Evolutionary conservation across 352 stramenopile genomes (phyloP).

Genomic region (Halophytophthora polymorphica): DNA sequence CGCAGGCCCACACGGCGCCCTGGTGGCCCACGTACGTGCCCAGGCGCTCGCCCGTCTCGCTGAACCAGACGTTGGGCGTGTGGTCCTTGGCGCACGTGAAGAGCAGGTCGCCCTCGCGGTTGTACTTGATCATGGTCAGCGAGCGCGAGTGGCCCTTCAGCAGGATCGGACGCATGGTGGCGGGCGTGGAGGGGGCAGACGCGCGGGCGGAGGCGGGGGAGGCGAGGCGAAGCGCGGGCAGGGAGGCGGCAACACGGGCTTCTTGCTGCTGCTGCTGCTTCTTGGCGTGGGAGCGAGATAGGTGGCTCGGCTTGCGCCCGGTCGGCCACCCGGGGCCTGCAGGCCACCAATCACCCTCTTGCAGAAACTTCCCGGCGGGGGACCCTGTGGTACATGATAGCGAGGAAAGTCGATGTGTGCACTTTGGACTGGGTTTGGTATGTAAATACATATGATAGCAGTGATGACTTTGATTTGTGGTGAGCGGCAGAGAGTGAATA

Average conservation of each 20-base stretch:
- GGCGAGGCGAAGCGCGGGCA: conserved; percentile 13
- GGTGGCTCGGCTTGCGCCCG: not conserved
- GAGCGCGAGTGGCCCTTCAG: conserved; percentile 99
- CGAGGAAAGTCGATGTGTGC: too few relatives aligned
- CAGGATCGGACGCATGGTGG: conserved; percentile 94
- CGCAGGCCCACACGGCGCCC: conserved; percentile 96
- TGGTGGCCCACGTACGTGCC: conserved; percentile 97
- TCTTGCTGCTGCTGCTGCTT: conserved; percentile 1
- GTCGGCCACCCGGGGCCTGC: conserved; percentile 1
- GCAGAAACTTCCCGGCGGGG: conserved; percentile 1
- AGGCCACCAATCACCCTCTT: conserved; percentile 17
- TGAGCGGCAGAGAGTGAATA: too few relatives aligned
- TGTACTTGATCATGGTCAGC: conserved; percentile 99
- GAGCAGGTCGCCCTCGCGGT: conserved; percentile 97
- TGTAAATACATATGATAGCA: too few relatives aligned
- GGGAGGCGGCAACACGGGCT: conserved; percentile 2
- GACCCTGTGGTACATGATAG: not conserved
- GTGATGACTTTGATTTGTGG: too few relatives aligned
- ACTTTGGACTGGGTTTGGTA: too few relatives aligned
- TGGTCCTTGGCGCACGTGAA: conserved; percentile 97
- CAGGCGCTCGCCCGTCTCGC: conserved; percentile 94
- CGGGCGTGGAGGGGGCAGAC: not conserved
- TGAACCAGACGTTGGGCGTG: conserved; percentile 96
- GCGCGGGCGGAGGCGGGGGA: not conserved
- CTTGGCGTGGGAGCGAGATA: not conserved